Conservation (phyloP, 2,329 filamentous ascomycete species). For the Alternaria triticimaculans region DNA sequence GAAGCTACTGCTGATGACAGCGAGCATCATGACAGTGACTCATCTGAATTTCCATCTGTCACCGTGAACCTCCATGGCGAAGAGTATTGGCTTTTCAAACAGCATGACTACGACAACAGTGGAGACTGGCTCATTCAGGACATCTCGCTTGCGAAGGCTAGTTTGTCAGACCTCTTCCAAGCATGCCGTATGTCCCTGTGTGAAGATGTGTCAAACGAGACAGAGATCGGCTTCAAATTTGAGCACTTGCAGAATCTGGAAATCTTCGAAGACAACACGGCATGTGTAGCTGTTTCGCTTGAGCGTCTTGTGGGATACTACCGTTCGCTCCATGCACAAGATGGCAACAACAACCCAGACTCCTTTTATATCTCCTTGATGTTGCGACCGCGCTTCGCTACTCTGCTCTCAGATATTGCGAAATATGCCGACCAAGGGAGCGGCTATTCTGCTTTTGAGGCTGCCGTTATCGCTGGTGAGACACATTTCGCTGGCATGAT, state of each 20-base stretch:
- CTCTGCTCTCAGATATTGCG: constrained; percentile 60
- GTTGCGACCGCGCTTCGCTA: constrained; percentile 61
- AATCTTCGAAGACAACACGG: constrained; percentile 41
- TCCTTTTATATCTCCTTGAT: constrained; percentile 66
- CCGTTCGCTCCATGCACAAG: constrained; percentile 64
- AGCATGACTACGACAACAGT: constrained; percentile 36
- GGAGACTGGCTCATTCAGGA: constrained; percentile 42
- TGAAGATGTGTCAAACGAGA: constrained; percentile 62
- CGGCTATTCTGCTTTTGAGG: constrained; percentile 59
- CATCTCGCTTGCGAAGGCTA: constrained; percentile 26
- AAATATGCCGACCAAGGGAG: constrained; percentile 63
- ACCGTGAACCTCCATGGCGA: constrained; percentile 39
- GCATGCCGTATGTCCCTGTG: constrained; percentile 63
- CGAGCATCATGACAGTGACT: constrained; percentile 15
- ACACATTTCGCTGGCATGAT: constrained; percentile 31
- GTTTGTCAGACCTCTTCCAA: constrained; percentile 62
- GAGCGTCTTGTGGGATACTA: constrained; percentile 66
- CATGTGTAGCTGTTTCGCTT: constrained; percentile 37
- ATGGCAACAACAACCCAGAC: constrained; percentile 59
- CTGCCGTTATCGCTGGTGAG: constrained; percentile 36
- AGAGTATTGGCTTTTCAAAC: constrained; percentile 42
- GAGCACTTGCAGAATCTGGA: constrained; percentile 49
- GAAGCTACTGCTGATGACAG: constrained; percentile 11
- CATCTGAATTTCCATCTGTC: constrained; percentile 25
- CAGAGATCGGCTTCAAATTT: constrained; percentile 54